Percentiles rank a stretch among this genome's conserved stretches.
Evolutionary conservation across 2,329 filamentous ascomycete species (phyloP).

Genomic region (Epichloe festucae): DNA sequence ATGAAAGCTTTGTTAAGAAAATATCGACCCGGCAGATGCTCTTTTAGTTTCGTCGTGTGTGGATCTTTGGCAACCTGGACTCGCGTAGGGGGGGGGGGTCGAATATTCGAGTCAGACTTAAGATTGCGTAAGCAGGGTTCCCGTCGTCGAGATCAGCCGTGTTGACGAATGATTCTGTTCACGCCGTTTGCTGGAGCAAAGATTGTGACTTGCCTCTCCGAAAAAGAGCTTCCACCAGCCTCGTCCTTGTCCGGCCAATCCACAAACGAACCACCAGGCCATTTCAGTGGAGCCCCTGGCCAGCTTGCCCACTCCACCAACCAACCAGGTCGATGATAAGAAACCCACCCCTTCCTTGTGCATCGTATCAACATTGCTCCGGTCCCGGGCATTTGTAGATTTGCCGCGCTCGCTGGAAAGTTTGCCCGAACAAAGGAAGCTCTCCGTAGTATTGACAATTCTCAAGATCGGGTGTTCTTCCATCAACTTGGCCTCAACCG

Average conservation of each 20-base stretch:
- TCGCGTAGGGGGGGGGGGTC: background rate
- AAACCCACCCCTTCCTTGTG: background rate
- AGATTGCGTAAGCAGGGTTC: background rate
- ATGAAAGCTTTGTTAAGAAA: background rate
- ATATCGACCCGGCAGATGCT: background rate
- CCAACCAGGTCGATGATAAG: too few relatives aligned
- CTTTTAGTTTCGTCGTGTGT: background rate
- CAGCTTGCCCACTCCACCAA: too few relatives aligned
- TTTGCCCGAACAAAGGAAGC: too few relatives aligned
- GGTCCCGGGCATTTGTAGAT: conserved; percentile 8
- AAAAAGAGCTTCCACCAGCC: conserved; percentile 2
- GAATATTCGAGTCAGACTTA: background rate
- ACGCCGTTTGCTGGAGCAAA: background rate
- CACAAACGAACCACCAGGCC: background rate
- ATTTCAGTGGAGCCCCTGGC: conserved; percentile 1
- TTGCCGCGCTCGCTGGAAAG: background rate
- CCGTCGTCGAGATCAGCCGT: background rate
- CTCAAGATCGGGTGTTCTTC: background rate
- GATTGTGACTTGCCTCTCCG: background rate
- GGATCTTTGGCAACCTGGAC: background rate
- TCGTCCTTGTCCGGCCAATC: background rate
- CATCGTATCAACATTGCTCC: conserved; percentile 19
- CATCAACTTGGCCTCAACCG: background rate
- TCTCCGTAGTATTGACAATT: background rate
- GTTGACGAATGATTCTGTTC: background rate